Percentiles rank a stretch among this genome's conserved stretches.
Conservation (phyloP, 495 filamentous ascomycete species). For the Elasticomyces elasticus region DNA sequence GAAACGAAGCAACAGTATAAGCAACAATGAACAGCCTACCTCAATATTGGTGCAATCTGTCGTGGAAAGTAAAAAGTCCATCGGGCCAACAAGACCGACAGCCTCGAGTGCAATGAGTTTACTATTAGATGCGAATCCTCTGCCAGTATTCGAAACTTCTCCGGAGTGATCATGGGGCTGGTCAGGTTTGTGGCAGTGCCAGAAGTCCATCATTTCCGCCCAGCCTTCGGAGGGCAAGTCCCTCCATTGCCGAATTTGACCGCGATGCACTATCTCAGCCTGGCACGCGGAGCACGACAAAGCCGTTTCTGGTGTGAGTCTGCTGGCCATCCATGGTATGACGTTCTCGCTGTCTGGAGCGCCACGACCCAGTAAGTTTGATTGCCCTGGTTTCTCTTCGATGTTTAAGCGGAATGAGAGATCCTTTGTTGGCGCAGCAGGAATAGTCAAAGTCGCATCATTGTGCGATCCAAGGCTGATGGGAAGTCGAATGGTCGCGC, state of each 20-base stretch:
- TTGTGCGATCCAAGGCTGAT: slow-evolving; percentile 39
- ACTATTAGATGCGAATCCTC: slow-evolving; percentile 64
- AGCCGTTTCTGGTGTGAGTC: slow-evolving; percentile 43
- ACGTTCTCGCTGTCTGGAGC: slow-evolving; percentile 33
- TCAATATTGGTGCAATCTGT: slow-evolving; percentile 51
- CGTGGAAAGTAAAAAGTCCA: slow-evolving; percentile 59
- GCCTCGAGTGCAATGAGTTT: slow-evolving; percentile 51
- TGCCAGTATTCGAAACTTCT: slow-evolving; percentile 39
- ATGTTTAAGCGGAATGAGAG: slow-evolving; percentile 66
- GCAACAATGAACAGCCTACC: slow-evolving; percentile 43
- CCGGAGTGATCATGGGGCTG: slow-evolving; percentile 31
- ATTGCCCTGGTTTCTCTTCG: slow-evolving; percentile 29
- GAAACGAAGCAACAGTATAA: slow-evolving; percentile 8
- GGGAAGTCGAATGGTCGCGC: slow-evolving; percentile 55
- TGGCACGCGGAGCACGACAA: slow-evolving; percentile 58
- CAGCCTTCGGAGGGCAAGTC: slow-evolving; percentile 92
- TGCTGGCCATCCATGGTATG: slow-evolving; percentile 64
- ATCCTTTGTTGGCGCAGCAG: slow-evolving; percentile 30
- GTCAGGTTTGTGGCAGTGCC: slow-evolving; percentile 89
- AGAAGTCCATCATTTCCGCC: slow-evolving; percentile 99
- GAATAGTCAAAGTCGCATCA: slow-evolving; percentile 32
- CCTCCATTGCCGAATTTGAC: slow-evolving; percentile 60
- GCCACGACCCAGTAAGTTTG: not conserved
- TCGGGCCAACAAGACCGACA: slow-evolving; percentile 68
- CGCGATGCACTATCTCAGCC: slow-evolving; percentile 34